These are phyloP conservation scores for Ustilago lituana DNA, from an alignment of 1,284 basidiomycete genomes.

Conservation along the genomic window DNA sequence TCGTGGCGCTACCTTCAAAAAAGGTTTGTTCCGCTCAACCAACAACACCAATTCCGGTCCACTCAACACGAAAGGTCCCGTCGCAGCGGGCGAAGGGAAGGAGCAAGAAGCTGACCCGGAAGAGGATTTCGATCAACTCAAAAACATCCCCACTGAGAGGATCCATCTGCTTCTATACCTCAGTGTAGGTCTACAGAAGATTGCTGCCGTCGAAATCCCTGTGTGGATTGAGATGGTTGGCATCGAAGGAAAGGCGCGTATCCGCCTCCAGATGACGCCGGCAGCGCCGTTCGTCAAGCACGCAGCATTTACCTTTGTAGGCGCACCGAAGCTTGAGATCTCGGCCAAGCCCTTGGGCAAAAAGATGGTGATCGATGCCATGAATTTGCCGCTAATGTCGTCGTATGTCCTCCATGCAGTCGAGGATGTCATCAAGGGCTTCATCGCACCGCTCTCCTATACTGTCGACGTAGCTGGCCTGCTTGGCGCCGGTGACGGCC, in stretches of 20 bases:
- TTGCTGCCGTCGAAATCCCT: constrained; percentile 60
- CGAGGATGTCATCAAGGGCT: constrained; percentile 58
- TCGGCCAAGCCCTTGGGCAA: constrained; percentile 60
- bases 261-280: constrained; percentile 60
- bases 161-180: constrained; percentile 60
- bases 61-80: constrained; percentile 15
- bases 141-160: constrained; percentile 36
- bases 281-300: constrained; percentile 60
- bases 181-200: constrained; percentile 60
- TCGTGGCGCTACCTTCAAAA: constrained; percentile 40
- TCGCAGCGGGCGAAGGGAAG: constrained; percentile 14
- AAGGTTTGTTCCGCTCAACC: constrained; percentile 27
- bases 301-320: constrained; percentile 59
- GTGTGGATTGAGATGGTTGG: constrained; percentile 64
- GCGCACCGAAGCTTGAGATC: constrained; percentile 58
- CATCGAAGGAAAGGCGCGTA: constrained; percentile 60
- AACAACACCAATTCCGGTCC: constrained; percentile 20
- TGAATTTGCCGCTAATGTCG: constrained; percentile 63
- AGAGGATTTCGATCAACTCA: constrained; percentile 27
- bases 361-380: constrained; percentile 64
- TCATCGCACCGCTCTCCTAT: constrained; percentile 59
- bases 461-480: constrained; percentile 58
- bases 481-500: constrained; percentile 56
- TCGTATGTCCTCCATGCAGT: constrained; percentile 56
- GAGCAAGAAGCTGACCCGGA: constrained; percentile 11